A percentile compares a stretch with the other conserved stretches of the same genome.
These are phyloP conservation scores for Stipa capillata DNA, from an alignment of 176 grass and related monocot species.

Conservation along the genomic window DNA sequence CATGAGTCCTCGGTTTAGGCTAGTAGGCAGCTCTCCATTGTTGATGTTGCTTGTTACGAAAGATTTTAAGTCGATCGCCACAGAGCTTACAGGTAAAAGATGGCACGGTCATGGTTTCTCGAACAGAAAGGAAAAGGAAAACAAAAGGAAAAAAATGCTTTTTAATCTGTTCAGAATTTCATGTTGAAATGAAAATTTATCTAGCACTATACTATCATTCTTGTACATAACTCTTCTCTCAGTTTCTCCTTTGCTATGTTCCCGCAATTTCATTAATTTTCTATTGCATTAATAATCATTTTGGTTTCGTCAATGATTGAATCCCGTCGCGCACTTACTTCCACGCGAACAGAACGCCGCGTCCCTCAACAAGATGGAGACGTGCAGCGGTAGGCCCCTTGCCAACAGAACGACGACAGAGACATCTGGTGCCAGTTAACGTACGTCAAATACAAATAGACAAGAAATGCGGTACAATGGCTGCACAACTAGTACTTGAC, in stretches of 20 bases:
- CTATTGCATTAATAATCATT: not conserved
- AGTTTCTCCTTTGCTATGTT: not conserved
- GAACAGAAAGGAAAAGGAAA: too few species aligned
- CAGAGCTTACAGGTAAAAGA: not conserved
- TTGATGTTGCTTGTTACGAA: too few species aligned
- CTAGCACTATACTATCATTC: not conserved
- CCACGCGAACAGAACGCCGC: slow-evolving; percentile 47
- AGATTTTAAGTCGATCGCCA: not conserved
- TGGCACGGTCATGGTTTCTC: not conserved
- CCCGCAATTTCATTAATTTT: too few species aligned
- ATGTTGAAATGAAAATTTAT: not conserved
- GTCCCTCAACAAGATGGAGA: slow-evolving; percentile 14
- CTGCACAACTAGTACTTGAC: not conserved
- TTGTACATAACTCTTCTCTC: not conserved
- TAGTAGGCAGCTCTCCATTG: too few species aligned
- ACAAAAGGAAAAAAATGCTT: too few species aligned
- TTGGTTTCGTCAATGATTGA: not conserved
- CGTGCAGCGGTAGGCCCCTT: not conserved
- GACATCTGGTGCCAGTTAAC: slow-evolving; percentile 10
- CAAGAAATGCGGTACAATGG: not conserved
- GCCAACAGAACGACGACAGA: not conserved
- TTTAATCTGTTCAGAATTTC: not conserved
- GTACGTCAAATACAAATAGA: not conserved
- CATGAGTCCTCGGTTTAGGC: too few species aligned
- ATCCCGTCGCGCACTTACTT: not conserved